Base-by-base conservation (phyloP, 352 stramenopile species). In the Phytopythium litorale region DNA sequence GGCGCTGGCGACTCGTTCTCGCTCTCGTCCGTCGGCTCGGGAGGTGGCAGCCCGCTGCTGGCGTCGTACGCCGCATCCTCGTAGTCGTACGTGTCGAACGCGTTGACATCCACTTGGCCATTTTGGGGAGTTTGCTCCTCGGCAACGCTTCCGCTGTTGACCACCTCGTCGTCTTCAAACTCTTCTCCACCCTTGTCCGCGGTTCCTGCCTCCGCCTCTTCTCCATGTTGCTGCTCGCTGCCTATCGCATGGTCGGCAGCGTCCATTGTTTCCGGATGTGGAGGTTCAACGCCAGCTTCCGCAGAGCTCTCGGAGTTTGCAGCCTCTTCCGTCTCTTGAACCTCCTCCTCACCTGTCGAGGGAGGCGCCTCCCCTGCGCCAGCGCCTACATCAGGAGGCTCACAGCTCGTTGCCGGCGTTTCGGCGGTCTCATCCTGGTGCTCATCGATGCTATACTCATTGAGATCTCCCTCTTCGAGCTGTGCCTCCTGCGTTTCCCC, bases 11-110 rank as follows among this genome's bases (percentile, higher is more conserved):
- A 42, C 28, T 54, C 16, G 15, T 55, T 30, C 1, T 65, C 49
- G n/a, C 52, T 25, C 50, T 67, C 32, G 30, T 56, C 55, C 8
- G 51, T 35, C 25, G 59, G 46, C 49, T 75, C 64, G 35, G 58
- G 61, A 42, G 65, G 65, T 43, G 61, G 49, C 37, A 70, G 55
- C 16, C 58, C 61, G 23, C 64, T 71, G 30, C 58, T 60, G 49
- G 38, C 56, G 32, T 65, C 60, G 53, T 60, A 68, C 25, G 43
- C 43, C 13, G 58, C 25, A 23, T 69, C 48, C 33, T 65, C 28
- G 32, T 65, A 69, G 30, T 66, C 62, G 60, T 62, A 71, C 28
- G 60, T 62, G 32, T 75, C 64, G 43, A 58, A 79, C 6, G 65
- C 58, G 28, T 77, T 75, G 16, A 73, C 19, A 23, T 77, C 60